Base-by-base conservation (phyloP, 371 early-diverging fungal species). In the Nosema muscidifuracis region DNA sequence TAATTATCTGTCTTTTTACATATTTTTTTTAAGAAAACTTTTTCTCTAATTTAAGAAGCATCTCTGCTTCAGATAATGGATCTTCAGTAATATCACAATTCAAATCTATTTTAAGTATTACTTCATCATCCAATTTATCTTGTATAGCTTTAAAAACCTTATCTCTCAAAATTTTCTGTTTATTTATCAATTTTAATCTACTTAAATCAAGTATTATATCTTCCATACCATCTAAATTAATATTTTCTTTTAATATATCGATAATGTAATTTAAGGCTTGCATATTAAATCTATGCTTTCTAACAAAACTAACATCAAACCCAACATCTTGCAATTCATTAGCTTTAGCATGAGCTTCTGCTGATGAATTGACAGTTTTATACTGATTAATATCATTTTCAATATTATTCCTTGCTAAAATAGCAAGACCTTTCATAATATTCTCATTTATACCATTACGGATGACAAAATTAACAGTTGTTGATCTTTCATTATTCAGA, bases 161-260 rank as follows among this genome's bases (percentile, higher is more conserved):
- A 33, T 65, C 53, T 50, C 79, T 66, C 6, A 78, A 51, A n/a
- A 44, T 67, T 36, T 71, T 72, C 33, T 78, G 79, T n/a, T 75
- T 77, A 38, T 72, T 47, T 16, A 72, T 33, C 9, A 75, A 36
- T 28, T 65, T 71, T n/a, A 68, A 30, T 62, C 71, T 74, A 18
- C 58, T 58, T 26, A 78, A 50, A n/a, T 66, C 50, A 22, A 78
- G 34, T 6, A 67, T n/a, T 28, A 78, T 75, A 26, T 78, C 79
- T 13, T 73, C 33, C 20, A 75, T 75, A 15, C 70, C 57, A n/a
- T 47, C 61, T 24, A 53, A 66, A 20, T 67, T n/a, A 16, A 71
- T 10, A 38, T 71, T 3, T 12, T 71, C 31, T 26, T 76, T 62
- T 61, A 76, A 76, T 18, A 76, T 13, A 1, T 62, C 62, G 2